Conservation (phyloP, 1,139 yeast species). For the Pneumocystis murina region DNA sequence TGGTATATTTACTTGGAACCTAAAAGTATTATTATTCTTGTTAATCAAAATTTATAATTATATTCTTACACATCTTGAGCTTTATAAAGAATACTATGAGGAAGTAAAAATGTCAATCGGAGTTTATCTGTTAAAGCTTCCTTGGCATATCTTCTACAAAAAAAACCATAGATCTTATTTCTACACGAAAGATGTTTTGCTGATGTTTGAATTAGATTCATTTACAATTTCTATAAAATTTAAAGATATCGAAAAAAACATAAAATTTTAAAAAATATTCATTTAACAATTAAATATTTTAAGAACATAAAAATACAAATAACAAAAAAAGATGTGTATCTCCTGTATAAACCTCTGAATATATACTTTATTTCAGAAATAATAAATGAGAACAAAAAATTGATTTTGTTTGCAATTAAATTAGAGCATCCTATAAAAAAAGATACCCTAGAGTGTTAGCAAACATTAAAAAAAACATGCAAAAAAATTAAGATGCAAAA, state of each 20-base stretch:
- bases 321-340: conserved; percentile 10
- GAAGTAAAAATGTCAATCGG: conserved; percentile 80
- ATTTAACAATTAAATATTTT: background rate
- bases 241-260: conserved; percentile 1
- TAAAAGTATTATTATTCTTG: conserved; percentile 18
- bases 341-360: conserved; percentile 7
- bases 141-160: conserved; percentile 70
- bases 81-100: conserved; percentile 31
- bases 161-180: conserved; percentile 45
- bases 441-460: conserved; percentile 93
- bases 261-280: background rate
- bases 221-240: conserved; percentile 6
- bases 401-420: conserved; percentile 90
- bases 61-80: conserved; percentile 9
- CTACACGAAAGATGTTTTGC: conserved; percentile 33
- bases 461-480: conserved; percentile 30
- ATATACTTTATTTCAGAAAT: conserved; percentile 16
- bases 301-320: background rate
- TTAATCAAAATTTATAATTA: background rate
- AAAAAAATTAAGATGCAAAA: background rate
- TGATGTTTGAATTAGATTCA: conserved; percentile 11
- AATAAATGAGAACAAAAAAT: conserved; percentile 17
- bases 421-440: conserved; percentile 67
- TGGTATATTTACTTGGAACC: conserved; percentile 90
- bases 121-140: conserved; percentile 60